Evolutionary conservation across 352 stramenopile species (phyloP).

Genomic region (Phytophthora multivora): DNA sequence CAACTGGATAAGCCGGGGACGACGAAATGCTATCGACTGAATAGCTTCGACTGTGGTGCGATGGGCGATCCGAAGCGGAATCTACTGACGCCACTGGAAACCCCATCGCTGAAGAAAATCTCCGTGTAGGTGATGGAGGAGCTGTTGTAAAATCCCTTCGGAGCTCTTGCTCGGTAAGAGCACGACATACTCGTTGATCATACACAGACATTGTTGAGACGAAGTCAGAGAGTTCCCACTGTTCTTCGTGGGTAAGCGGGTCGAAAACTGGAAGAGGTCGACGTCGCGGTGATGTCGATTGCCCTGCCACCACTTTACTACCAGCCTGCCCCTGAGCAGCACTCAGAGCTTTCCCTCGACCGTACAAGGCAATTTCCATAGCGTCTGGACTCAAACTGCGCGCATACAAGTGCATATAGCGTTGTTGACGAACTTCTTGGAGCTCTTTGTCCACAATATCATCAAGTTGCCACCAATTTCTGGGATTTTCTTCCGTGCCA

Average conservation of each 20-base stretch:
- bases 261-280: conserved; percentile 30
- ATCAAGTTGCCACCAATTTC: conserved; percentile 22
- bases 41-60: conserved; percentile 27
- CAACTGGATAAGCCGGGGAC: not conserved
- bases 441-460: conserved; percentile 25
- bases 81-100: conserved; percentile 22
- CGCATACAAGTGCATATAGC: conserved; percentile 68
- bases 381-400: conserved; percentile 49
- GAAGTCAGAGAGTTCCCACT: conserved; percentile 74
- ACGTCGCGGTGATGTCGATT: conserved; percentile 15
- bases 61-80: not conserved
- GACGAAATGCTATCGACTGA: conserved; percentile 23
- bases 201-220: conserved; percentile 49
- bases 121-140: conserved; percentile 32
- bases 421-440: conserved; percentile 33
- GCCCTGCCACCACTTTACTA: not conserved
- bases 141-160: conserved; percentile 38
- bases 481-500: conserved; percentile 1
- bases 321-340: conserved; percentile 6
- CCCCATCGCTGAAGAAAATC: conserved; percentile 27
- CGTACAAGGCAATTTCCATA: conserved; percentile 49
- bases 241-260: conserved; percentile 49
- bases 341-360: conserved; percentile 31
- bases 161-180: conserved; percentile 43
- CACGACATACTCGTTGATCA: conserved; percentile 57